These are phyloP conservation scores for Ephemerocybe angulata DNA, from an alignment of 768 basidiomycete genomes.

Conservation along the genomic window DNA sequence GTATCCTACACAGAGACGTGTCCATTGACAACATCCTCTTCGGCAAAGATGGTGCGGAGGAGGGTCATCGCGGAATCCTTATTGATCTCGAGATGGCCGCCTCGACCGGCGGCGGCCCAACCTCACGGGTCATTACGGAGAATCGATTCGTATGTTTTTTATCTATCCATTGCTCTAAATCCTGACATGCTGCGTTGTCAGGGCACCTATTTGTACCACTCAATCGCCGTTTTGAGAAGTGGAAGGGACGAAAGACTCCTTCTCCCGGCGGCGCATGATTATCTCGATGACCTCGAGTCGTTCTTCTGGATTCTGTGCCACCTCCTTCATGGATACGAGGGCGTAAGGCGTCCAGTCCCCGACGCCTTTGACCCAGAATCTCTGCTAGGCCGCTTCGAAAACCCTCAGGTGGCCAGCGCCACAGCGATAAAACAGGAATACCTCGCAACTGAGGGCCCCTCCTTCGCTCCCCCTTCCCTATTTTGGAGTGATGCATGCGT, in stretches of 20 bases:
- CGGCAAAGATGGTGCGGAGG: not conserved
- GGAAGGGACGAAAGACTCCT: not conserved
- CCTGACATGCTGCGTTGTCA: not conserved
- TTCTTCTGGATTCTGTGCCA: too few species aligned
- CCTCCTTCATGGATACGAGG: too few species aligned
- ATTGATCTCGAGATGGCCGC: conserved; percentile 8
- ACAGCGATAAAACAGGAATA: too few species aligned
- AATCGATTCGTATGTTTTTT: too few species aligned
- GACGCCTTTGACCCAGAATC: too few species aligned
- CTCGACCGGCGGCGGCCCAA: not conserved
- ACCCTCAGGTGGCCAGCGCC: too few species aligned
- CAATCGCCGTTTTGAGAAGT: not conserved
- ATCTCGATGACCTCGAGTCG: not conserved
- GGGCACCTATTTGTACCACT: not conserved
- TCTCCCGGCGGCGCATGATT: not conserved
- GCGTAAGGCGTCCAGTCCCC: too few species aligned
- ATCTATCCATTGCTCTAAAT: too few species aligned
- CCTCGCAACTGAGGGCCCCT: too few species aligned
- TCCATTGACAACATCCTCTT: conserved; percentile 1
- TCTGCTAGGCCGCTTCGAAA: too few species aligned
- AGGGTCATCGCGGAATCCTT: not conserved
- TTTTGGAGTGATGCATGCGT: too few species aligned
- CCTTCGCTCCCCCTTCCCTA: too few species aligned
- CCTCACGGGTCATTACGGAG: not conserved
- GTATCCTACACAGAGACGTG: conserved; percentile 2